Conservation (phyloP, 257 asterid genomes). For the Orobanche coerulescens region DNA sequence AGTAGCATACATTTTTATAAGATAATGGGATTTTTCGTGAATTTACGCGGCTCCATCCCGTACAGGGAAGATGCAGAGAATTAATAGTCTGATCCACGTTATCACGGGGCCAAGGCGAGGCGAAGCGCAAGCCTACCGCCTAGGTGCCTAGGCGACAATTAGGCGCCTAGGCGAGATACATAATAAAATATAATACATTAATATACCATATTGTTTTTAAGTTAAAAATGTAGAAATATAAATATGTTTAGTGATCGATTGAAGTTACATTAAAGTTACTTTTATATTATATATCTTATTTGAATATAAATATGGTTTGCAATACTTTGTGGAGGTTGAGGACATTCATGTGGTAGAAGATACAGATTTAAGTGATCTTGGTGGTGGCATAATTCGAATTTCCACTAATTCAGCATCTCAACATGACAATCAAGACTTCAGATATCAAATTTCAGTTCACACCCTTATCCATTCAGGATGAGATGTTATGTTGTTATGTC, state of each 20-base stretch:
- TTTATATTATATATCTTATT: too few species aligned
- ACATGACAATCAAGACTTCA: constrained; percentile 7
- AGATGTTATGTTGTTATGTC: not conserved
- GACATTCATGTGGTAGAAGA: not conserved
- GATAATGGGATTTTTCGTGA: not conserved
- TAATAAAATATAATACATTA: too few species aligned
- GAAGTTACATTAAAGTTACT: too few species aligned
- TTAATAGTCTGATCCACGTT: not conserved
- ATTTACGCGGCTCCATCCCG: not conserved
- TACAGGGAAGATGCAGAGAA: not conserved
- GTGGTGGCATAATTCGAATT: constrained; percentile 1
- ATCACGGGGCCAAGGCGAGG: too few species aligned
- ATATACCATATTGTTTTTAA: too few species aligned
- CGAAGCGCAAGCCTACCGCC: too few species aligned
- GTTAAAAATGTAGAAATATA: too few species aligned
- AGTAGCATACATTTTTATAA: not conserved
- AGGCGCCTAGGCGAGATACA: too few species aligned
- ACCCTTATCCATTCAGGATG: constrained; percentile 5
- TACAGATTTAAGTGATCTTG: constrained; percentile 1
- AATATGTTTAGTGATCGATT: too few species aligned
- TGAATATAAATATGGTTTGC: too few species aligned
- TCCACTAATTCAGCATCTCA: constrained; percentile 7
- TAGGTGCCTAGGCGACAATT: too few species aligned
- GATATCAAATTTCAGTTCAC: constrained; percentile 8
- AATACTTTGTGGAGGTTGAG: not conserved